These are phyloP conservation scores for Calonectria fujianensis DNA, from an alignment of 2,329 filamentous ascomycete species.

Conservation along the genomic window DNA sequence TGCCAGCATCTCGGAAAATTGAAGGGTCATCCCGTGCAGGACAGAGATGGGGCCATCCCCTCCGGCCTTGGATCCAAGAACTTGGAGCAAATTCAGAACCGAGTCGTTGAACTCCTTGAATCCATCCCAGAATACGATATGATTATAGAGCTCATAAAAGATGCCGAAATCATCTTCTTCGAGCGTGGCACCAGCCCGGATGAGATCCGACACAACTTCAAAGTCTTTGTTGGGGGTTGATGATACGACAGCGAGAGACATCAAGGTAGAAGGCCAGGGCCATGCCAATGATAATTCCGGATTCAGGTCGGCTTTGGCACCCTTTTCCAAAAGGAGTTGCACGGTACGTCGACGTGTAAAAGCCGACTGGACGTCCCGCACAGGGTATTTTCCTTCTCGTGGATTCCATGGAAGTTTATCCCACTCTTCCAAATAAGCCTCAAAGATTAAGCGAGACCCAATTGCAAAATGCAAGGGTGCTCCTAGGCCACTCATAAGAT, in stretches of 20 bases:
- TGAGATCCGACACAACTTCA: conserved; percentile 15
- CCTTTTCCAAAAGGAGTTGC: neutral
- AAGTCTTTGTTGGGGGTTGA: conserved; percentile 8
- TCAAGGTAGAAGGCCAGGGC: conserved; percentile 8
- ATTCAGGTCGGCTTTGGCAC: neutral
- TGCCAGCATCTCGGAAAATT: conserved; percentile 5
- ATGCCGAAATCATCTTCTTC: conserved; percentile 11
- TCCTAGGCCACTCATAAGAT: neutral
- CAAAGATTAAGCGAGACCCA: conserved; percentile 5
- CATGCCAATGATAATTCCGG: neutral
- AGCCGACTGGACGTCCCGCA: neutral
- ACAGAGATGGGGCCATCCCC: neutral
- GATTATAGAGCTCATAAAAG: conserved; percentile 15
- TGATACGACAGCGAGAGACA: neutral
- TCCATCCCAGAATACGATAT: conserved; percentile 9
- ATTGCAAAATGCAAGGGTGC: conserved; percentile 6
- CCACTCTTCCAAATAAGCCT: conserved; percentile 4
- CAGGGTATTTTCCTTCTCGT: conserved; percentile 14
- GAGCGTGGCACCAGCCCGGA: neutral
- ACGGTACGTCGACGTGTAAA: neutral
- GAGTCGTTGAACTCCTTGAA: conserved; percentile 3
- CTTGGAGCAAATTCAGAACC: conserved; percentile 1
- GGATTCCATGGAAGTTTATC: conserved; percentile 13
- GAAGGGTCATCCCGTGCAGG: neutral
- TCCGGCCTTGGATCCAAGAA: neutral